phyloP scores from a whole-genome alignment of 1,284 basidiomycete species.

The Heterobasidion occidentale region DNA sequence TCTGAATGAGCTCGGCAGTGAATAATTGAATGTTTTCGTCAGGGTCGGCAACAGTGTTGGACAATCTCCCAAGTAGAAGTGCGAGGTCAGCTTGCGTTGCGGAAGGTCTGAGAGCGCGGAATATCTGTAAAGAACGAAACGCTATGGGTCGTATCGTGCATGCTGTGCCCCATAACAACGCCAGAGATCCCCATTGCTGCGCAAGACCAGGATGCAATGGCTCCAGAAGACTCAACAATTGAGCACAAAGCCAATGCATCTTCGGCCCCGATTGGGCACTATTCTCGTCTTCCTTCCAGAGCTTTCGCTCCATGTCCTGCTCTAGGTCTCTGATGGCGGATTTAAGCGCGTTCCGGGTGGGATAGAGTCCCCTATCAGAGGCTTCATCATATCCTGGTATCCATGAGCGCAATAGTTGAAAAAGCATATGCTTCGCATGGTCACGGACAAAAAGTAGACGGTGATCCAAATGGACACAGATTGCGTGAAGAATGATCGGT shows the following conservation, averaged over 20 bases:
- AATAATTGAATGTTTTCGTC: constrained; percentile 78
- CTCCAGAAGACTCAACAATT: constrained; percentile 62
- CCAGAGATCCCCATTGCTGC: constrained; percentile 76
- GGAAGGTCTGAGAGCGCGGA: constrained; percentile 74
- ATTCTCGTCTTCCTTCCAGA: constrained; percentile 72
- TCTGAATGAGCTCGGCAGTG: constrained; percentile 78
- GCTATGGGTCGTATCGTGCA: constrained; percentile 85
- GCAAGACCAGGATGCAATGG: constrained; percentile 63
- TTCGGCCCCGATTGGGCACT: constrained; percentile 47
- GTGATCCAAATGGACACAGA: constrained; percentile 83
- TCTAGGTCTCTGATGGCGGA: constrained; percentile 50
- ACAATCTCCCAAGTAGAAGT: constrained; percentile 75
- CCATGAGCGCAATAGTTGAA: constrained; percentile 77
- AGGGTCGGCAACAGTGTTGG: constrained; percentile 76
- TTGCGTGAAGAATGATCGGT: constrained; percentile 71
- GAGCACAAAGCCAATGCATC: constrained; percentile 63
- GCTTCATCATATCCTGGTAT: constrained; percentile 65
- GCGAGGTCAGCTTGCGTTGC: constrained; percentile 73
- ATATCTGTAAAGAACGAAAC: constrained; percentile 87
- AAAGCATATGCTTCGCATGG: constrained; percentile 67
- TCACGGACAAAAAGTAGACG: constrained; percentile 62
- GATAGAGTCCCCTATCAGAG: constrained; percentile 41
- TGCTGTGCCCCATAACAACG: constrained; percentile 80
- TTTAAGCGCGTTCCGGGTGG: constrained; percentile 40
- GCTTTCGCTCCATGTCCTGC: constrained; percentile 44